Evolutionary conservation across 345 rosid genomes (phyloP), one percentile per base, ranked within the genome.

Genomic region (Arabis alpina): DNA sequence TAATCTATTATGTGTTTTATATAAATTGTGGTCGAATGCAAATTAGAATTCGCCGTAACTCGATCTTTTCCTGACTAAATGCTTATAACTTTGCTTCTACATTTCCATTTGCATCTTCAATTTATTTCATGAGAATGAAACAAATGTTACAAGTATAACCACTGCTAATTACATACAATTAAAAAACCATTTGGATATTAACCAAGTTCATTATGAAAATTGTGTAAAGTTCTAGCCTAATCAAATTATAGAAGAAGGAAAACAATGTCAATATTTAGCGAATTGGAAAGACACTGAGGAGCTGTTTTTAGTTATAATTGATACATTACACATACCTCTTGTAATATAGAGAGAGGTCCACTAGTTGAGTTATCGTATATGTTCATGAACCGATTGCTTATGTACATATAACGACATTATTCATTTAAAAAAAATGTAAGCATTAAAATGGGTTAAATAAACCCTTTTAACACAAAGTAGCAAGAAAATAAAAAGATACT

Each of bases 11-110:
- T 66, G 74, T 61, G 54, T 54, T 75, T 19, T 74, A 55, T 70
- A 69, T 70, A 56, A 68, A 54, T 8, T 42, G 16, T 63, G 75
- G 48, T 76, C 71, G 32, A 69, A 69, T 75, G 75, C 79, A 62
- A 75, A 61, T 69, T 68, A 75, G 75, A 54, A 15, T 68, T 61
- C 57, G 3, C 8, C 58, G 10, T 74, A 53, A 44, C 56, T 61
- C 6, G 3, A 67, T 66, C 62, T 10, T 51, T 60, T 43, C 67
- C 40, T 50, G 13, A 66, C 62, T 53, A 50, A 64, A 56, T 64
- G 51, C 63, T 63, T 51, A 23, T 41, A 49, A 8, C 15, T 51
- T 36, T 52, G 67, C 37, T 41, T 51, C 41, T 49, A 32, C 68
- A 42, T 52, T 51, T 32, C 6, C 44, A 16, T 15, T 7, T 1